Evolutionary conservation across 2,329 filamentous ascomycete species (phyloP).

Genomic region (Graphium sp.): DNA sequence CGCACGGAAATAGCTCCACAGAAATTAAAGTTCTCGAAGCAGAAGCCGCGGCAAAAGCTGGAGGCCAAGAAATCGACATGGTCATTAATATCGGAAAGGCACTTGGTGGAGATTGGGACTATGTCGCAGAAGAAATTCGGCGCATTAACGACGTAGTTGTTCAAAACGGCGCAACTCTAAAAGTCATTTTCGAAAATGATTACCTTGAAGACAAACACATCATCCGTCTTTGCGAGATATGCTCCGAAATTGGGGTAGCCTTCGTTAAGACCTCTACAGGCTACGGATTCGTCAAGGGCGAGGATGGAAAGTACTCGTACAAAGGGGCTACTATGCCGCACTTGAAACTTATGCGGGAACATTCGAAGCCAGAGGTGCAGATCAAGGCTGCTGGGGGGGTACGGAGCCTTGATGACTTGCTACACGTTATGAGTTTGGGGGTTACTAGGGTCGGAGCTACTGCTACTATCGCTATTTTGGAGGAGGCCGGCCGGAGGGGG

Average conservation of each 20-base stretch:
- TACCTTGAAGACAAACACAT: constrained; percentile 33
- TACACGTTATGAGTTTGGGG: constrained; percentile 34
- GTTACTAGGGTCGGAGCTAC: constrained; percentile 38
- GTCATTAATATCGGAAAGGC: constrained; percentile 44
- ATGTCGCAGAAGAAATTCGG: constrained; percentile 33
- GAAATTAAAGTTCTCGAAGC: constrained; percentile 37
- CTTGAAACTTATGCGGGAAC: constrained; percentile 34
- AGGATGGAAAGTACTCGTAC: constrained; percentile 31
- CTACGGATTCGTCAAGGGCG: constrained; percentile 41
- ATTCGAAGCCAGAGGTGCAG: constrained; percentile 23
- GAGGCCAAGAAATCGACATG: constrained; percentile 40
- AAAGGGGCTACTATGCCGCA: constrained; percentile 32
- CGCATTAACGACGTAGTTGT: constrained; percentile 29
- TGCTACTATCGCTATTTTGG: constrained; percentile 33
- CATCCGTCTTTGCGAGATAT: constrained; percentile 33
- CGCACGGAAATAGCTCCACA: constrained; percentile 38
- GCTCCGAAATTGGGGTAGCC: constrained; percentile 28
- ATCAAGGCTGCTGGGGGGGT: constrained; percentile 43
- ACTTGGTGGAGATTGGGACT: constrained; percentile 37
- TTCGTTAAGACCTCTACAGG: constrained; percentile 46
- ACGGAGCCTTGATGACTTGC: constrained; percentile 35
- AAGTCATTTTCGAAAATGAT: constrained; percentile 48
- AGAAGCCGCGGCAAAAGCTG: constrained; percentile 23
- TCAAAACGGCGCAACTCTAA: constrained; percentile 26
- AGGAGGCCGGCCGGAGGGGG: constrained; percentile 32